A percentile compares a stretch with the other conserved stretches of the same genome.
These are phyloP conservation scores for Coccinonectria pachysandricola DNA, from an alignment of 2,329 filamentous ascomycete species.

Conservation along the genomic window DNA sequence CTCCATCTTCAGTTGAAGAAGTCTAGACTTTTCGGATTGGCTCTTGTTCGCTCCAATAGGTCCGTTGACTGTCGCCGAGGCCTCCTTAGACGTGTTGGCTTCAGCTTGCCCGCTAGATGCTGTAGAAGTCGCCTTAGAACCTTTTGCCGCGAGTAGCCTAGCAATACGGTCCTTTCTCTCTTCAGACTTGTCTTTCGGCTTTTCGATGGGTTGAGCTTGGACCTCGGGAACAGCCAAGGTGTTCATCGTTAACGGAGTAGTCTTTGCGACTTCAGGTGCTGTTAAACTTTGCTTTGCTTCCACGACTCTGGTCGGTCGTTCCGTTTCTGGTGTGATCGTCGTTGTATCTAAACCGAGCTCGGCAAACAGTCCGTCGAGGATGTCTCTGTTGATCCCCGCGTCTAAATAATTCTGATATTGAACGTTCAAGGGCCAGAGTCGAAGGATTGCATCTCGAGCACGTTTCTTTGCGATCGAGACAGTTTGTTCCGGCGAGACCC, in stretches of 20 bases:
- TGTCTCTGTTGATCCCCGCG: slow-evolving; percentile 56
- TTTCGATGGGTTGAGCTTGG: slow-evolving; percentile 30
- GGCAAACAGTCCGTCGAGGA: slow-evolving; percentile 56
- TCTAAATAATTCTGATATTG: slow-evolving; percentile 63
- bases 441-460: slow-evolving; percentile 58
- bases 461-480: slow-evolving; percentile 34
- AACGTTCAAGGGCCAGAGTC: slow-evolving; percentile 56
- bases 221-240: background rate
- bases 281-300: too few species aligned
- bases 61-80: slow-evolving; percentile 27
- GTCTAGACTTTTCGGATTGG: slow-evolving; percentile 58
- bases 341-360: slow-evolving; percentile 51
- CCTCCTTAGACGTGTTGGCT: slow-evolving; percentile 1
- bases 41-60: slow-evolving; percentile 9
- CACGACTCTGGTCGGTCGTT: background rate
- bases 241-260: slow-evolving; percentile 1
- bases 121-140: slow-evolving; percentile 35
- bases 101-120: too few species aligned
- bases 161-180: slow-evolving; percentile 70
- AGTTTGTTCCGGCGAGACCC: background rate
- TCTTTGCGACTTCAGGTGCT: too few species aligned
- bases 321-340: background rate
- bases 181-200: slow-evolving; percentile 39
- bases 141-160: slow-evolving; percentile 63
- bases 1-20: slow-evolving; percentile 70